Conservation (phyloP, 202 grass and related monocot species). For the Musa balbisiana region DNA sequence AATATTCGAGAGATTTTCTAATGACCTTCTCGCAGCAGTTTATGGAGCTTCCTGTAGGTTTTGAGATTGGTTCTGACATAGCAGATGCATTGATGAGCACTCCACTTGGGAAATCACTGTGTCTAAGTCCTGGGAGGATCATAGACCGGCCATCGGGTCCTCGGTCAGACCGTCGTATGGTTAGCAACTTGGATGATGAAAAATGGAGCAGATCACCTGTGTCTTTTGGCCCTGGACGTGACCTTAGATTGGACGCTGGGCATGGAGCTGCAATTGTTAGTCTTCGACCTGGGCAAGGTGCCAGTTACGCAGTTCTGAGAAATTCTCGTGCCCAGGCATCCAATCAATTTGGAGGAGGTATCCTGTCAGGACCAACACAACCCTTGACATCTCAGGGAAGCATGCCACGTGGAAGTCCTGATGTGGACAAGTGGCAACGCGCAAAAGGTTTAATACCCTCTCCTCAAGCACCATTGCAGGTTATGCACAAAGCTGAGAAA, state of each 20-base stretch:
- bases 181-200: slow-evolving; percentile 51
- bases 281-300: slow-evolving; percentile 47
- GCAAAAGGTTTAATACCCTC: slow-evolving; percentile 71
- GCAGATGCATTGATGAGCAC: slow-evolving; percentile 39
- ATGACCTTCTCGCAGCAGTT: slow-evolving; percentile 46
- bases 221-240: slow-evolving; percentile 52
- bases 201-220: slow-evolving; percentile 51
- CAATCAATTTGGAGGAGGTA: slow-evolving; percentile 36
- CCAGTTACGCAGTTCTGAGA: slow-evolving; percentile 53
- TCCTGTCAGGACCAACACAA: slow-evolving; percentile 55
- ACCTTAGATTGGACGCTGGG: slow-evolving; percentile 36
- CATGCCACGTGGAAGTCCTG: slow-evolving; percentile 24
- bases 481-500: slow-evolving; percentile 78
- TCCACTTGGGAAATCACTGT: slow-evolving; percentile 41
- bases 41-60: slow-evolving; percentile 56
- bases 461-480: slow-evolving; percentile 52
- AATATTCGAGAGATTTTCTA: slow-evolving; percentile 82
- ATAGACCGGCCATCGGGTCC: slow-evolving; percentile 41
- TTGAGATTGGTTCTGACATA: slow-evolving; percentile 46
- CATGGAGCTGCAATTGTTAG: slow-evolving; percentile 35
- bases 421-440: slow-evolving; percentile 82
- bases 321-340: slow-evolving; percentile 47
- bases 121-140: slow-evolving; percentile 51
- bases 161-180: slow-evolving; percentile 49
- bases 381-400: slow-evolving; percentile 32